Evolutionary conservation across 2,329 filamentous ascomycete genomes (phyloP).

Genomic region (Dothiorella sarmentorum): DNA sequence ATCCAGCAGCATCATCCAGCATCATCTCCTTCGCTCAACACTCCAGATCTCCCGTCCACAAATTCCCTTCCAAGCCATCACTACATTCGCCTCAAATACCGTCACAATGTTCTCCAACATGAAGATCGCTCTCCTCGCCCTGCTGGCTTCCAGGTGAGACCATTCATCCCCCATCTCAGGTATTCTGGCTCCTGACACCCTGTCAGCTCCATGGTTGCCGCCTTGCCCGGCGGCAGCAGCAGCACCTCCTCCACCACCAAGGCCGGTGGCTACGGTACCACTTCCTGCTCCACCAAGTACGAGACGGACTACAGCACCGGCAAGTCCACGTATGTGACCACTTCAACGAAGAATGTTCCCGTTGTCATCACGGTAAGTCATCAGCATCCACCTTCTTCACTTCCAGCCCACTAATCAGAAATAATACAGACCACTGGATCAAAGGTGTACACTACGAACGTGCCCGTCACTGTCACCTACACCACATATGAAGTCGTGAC

Average conservation of each 20-base stretch:
- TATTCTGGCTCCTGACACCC: background rate
- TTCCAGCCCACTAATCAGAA: background rate
- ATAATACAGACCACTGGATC: background rate
- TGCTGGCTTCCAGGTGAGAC: conserved; percentile 13
- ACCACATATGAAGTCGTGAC: background rate
- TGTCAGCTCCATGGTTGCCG: conserved; percentile 6
- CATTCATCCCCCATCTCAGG: background rate
- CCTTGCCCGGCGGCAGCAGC: conserved; percentile 1
- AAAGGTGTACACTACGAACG: conserved; percentile 19
- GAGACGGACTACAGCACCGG: background rate
- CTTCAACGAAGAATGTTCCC: conserved; percentile 1
- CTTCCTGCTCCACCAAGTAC: conserved; percentile 5
- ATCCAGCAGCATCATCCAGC: conserved; percentile 14
- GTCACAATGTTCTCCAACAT: conserved; percentile 15
- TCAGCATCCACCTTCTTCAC: background rate
- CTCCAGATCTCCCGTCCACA: conserved; percentile 21
- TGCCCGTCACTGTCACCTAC: conserved; percentile 19
- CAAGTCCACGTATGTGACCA: background rate
- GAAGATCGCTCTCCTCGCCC: conserved; percentile 14
- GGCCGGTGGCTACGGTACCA: background rate
- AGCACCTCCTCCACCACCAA: no score
- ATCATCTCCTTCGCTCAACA: conserved; percentile 17
- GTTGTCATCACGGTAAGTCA: background rate
- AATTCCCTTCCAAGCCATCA: conserved; percentile 6
- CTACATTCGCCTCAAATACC: conserved; percentile 18